Evolutionary conservation across 202 grass and related monocot species (phyloP).

Genomic region (Panicum virgatum): DNA sequence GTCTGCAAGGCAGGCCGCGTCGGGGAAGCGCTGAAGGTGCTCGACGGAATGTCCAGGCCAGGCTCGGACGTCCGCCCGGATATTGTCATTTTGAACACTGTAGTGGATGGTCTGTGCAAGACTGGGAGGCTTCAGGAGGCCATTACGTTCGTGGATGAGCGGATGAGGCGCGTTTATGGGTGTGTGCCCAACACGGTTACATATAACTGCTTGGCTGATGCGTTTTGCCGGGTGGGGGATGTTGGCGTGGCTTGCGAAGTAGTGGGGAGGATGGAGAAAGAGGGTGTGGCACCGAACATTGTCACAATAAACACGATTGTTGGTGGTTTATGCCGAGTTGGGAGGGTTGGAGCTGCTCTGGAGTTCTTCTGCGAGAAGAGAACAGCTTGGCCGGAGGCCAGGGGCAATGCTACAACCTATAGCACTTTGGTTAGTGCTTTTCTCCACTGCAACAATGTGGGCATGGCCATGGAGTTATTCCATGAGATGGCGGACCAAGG

Average conservation of each 20-base stretch:
- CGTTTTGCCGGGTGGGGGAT: constrained; percentile 48
- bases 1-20: constrained; percentile 59
- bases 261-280: constrained; percentile 53
- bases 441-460: constrained; percentile 69
- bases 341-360: constrained; percentile 47
- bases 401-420: constrained; percentile 53
- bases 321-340: constrained; percentile 53
- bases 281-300: constrained; percentile 34
- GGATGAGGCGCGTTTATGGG: constrained; percentile 39
- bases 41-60: constrained; percentile 63
- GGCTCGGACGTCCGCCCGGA: constrained; percentile 44
- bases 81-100: constrained; percentile 49
- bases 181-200: constrained; percentile 42
- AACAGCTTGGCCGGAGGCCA: constrained; percentile 30
- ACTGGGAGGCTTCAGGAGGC: constrained; percentile 46
- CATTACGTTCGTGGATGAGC: constrained; percentile 40
- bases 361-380: constrained; percentile 69
- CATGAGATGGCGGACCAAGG: constrained; percentile 62
- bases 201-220: constrained; percentile 65
- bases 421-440: constrained; percentile 66
- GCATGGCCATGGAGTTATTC: constrained; percentile 66
- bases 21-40: constrained; percentile 59
- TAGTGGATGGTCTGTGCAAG: constrained; percentile 69
- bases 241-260: constrained; percentile 45
- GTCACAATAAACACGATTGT: constrained; percentile 66